Base-by-base conservation (phyloP, 2,329 filamentous ascomycete species). In the Xylariaceae sp. region DNA sequence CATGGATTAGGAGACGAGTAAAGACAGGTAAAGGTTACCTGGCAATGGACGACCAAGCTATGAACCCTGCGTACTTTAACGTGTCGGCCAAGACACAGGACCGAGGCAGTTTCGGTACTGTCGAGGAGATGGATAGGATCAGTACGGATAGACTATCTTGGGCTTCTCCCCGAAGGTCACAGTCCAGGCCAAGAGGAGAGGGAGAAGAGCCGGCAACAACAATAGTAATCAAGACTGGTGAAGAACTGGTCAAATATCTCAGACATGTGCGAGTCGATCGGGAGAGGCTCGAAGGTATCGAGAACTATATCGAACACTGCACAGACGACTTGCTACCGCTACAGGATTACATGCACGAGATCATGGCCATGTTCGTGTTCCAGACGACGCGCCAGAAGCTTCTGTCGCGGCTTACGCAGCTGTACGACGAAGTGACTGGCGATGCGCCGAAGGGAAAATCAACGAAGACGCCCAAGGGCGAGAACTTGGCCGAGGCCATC, bases 301-400 rank as follows among this genome's bases (percentile, higher is more conserved):
- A 84, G 53, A 85, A 77, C 46, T 98, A 95, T 57, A 69, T 96
- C n/a, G 69, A 80, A 29, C 73, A 92, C 37, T 85, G 78, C 14
- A 78, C 77, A 5, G 79, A 85, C 16, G 88, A 96, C 51, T 67
- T 97, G 18, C 72, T 73, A 38, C 84, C 88, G 45, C 68, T 98
- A 14, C 73, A 83, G 44, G 73, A 83, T 39, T 72, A 81, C 59
- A 90, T 95, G 73, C 83, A 86, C 39, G 79, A 88, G 31, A 85
- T 95, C 50, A 89, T 95, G 88, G 71, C 78, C 1, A 71, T 85
- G 41, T 86, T 97, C 54, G 72, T 98, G 14, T 98, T 95, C 59
- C 90, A 97, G 60, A 81, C 83, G 13, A 95, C 89, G 2, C 77
- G 89, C 16, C 78, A 83, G 45, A 78, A 88, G 41, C 71, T 97